Percentiles rank a stretch among this genome's conserved stretches.
Conservation (phyloP, 805 yeast species). For the Yueomyces sinensis region DNA sequence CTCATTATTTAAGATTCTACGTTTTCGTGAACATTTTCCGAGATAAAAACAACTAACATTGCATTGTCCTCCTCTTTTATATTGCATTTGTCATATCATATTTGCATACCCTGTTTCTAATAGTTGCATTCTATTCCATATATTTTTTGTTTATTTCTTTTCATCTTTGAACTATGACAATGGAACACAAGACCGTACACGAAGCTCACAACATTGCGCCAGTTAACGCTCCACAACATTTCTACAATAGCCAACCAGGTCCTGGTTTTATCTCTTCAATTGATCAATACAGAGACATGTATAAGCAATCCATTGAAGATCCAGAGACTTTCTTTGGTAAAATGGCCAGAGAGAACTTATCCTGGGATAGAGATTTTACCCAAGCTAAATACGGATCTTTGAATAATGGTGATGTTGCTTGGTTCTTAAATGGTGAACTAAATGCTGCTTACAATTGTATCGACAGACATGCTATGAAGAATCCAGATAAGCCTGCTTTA, state of each 20-base stretch:
- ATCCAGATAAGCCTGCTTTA: constrained; percentile 63
- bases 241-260: constrained; percentile 27
- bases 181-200: constrained; percentile 27
- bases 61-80: no score
- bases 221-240: constrained; percentile 27
- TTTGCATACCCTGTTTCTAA: no score
- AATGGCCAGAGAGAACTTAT: constrained; percentile 55
- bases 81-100: no score
- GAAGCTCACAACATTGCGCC: constrained; percentile 27
- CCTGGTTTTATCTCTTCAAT: constrained; percentile 39
- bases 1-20: no score
- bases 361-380: constrained; percentile 65
- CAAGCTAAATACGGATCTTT: constrained; percentile 42
- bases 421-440: constrained; percentile 86
- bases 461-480: constrained; percentile 62
- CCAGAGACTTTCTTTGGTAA: constrained; percentile 79
- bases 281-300: constrained; percentile 60
- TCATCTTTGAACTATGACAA: constrained; percentile 3
- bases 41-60: no score
- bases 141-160: no score
- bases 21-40: no score
- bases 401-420: constrained; percentile 68
- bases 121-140: no score
- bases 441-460: constrained; percentile 75
- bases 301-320: constrained; percentile 64